Percentiles rank a stretch among this genome's conserved stretches.
phyloP scores from a whole-genome alignment of 345 rosid genomes.

The Pugionium cornutum region DNA sequence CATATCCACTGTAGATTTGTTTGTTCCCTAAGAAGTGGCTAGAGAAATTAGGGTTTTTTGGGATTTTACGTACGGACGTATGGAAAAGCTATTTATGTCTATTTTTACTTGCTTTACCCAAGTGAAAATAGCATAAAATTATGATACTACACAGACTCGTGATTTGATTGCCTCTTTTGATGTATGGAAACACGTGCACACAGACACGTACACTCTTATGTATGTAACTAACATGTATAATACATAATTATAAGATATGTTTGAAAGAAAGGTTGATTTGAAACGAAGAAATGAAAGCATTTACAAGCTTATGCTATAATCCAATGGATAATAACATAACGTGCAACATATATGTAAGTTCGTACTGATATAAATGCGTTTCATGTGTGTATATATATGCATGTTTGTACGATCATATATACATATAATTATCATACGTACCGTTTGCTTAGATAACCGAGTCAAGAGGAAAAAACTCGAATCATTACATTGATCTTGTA shows the following conservation, averaged over 20 bases:
- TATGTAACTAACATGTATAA: conserved; percentile 11
- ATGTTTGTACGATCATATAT: conserved; percentile 32
- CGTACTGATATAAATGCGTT: conserved; percentile 33
- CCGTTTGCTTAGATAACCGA: conserved; percentile 37
- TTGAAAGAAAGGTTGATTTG: conserved; percentile 39
- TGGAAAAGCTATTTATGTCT: conserved; percentile 33
- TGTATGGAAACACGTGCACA: conserved; percentile 39
- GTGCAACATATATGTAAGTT: conserved; percentile 20
- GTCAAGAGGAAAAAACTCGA: conserved; percentile 26
- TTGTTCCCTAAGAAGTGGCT: conserved; percentile 39
- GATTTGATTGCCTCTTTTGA: conserved; percentile 34
- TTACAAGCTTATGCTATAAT: conserved; percentile 26
- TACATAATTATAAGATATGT: conserved; percentile 5
- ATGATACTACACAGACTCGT: conserved; percentile 37
- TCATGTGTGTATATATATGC: conserved; percentile 18
- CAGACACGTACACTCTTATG: conserved; percentile 25
- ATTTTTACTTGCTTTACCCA: background rate
- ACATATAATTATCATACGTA: conserved; percentile 20
- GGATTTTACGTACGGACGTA: conserved; percentile 37
- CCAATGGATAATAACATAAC: conserved; percentile 38
- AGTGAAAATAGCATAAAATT: conserved; percentile 38
- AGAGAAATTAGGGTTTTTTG: conserved; percentile 41
- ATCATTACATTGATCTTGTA: conserved; percentile 25
- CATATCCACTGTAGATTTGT: conserved; percentile 32
- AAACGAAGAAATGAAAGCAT: conserved; percentile 29